Percentiles rank a stretch among this genome's conserved stretches.
Evolutionary conservation across 371 early-diverging fungal genomes (phyloP).

Genomic region (Mortierella sp.): DNA sequence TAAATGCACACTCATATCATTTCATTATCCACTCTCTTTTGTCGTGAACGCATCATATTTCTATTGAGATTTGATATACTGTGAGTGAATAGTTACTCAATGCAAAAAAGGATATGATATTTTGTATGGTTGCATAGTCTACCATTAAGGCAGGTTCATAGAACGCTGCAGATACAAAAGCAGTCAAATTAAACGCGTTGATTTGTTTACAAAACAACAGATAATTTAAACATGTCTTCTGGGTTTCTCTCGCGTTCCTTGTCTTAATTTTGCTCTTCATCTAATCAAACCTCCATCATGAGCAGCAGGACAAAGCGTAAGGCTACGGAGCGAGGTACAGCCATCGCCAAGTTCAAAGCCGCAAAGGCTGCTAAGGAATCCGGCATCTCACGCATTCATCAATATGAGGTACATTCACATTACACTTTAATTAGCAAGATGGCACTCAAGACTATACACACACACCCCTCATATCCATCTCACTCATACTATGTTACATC

Average conservation of each 20-base stretch:
- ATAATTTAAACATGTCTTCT: background rate
- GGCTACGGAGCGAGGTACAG: slow-evolving; percentile 21
- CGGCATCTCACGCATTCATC: slow-evolving; percentile 44
- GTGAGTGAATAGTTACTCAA: too few species aligned
- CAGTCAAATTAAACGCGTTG: slow-evolving; percentile 13
- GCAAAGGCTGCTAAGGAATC: slow-evolving; percentile 25
- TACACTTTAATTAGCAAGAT: background rate
- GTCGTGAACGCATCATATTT: too few species aligned
- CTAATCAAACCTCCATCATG: slow-evolving; percentile 20
- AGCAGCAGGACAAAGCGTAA: slow-evolving; percentile 43
- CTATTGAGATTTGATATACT: too few species aligned
- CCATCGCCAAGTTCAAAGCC: slow-evolving; percentile 27
- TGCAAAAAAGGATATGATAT: too few species aligned
- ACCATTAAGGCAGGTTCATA: background rate
- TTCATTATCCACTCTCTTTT: too few species aligned
- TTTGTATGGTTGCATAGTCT: too few species aligned
- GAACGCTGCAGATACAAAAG: background rate
- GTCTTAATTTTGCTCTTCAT: background rate
- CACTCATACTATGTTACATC: background rate
- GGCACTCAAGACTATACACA: background rate
- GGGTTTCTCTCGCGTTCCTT: background rate
- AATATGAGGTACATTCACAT: slow-evolving; percentile 34
- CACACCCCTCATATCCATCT: background rate
- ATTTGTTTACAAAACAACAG: background rate
- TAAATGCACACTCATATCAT: too few species aligned